Percentiles rank a stretch among this genome's conserved stretches.
Conservation (phyloP, 768 basidiomycete species). For the Suillus subluteus region DNA sequence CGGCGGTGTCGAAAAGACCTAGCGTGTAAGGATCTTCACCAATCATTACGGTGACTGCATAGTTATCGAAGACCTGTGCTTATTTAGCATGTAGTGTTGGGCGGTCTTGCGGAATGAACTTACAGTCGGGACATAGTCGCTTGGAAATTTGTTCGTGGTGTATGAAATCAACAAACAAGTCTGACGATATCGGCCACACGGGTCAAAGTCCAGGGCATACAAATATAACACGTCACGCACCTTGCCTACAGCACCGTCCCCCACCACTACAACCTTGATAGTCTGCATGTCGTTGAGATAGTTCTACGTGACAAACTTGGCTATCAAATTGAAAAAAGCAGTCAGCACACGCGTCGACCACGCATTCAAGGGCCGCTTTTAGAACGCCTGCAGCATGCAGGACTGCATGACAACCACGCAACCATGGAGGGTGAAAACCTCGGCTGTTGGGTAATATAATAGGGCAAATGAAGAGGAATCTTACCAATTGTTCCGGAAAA, state of each 20-base stretch:
- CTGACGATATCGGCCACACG: slow-evolving; percentile 40
- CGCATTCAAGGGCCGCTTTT: slow-evolving; percentile 31
- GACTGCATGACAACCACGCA: slow-evolving; percentile 37
- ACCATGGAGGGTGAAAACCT: slow-evolving; percentile 22
- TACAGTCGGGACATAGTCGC: slow-evolving; percentile 98
- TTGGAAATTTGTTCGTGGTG: slow-evolving; percentile 97
- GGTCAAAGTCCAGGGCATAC: background rate
- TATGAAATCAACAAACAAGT: slow-evolving; percentile 97
- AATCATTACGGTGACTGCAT: slow-evolving; percentile 99
- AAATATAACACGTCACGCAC: slow-evolving; percentile 47
- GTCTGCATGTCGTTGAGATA: slow-evolving; percentile 73
- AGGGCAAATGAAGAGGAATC: slow-evolving; percentile 16
- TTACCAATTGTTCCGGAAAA: slow-evolving; percentile 27
- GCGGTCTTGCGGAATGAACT: slow-evolving; percentile 35
- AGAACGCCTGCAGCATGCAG: slow-evolving; percentile 19
- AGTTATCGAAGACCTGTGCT: slow-evolving; percentile 89
- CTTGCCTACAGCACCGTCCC: slow-evolving; percentile 98
- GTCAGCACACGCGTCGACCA: slow-evolving; percentile 18
- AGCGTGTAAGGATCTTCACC: slow-evolving; percentile 99
- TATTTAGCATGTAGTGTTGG: slow-evolving; percentile 13
- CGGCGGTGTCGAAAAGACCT: slow-evolving; percentile 98
- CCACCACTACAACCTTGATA: slow-evolving; percentile 97
- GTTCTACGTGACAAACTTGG: slow-evolving; percentile 24
- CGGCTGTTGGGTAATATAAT: slow-evolving; percentile 15
- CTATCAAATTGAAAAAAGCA: slow-evolving; percentile 11